phyloP scores from a whole-genome alignment of 2,329 filamentous ascomycete genomes.

The Bipolaris sorokiniana region DNA sequence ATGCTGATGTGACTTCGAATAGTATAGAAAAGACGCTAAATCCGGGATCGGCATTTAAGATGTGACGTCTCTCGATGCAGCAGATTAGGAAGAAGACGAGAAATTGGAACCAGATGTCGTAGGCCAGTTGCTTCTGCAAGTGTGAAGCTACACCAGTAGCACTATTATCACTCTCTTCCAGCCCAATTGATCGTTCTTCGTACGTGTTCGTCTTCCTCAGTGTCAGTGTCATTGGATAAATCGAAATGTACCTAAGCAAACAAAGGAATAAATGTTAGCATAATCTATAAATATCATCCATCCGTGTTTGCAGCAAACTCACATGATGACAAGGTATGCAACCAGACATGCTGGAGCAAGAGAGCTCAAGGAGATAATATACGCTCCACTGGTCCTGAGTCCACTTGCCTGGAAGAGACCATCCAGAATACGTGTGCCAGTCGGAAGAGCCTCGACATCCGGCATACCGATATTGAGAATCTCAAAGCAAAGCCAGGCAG shows the following conservation, averaged over 20 bases:
- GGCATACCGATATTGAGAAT: slow-evolving; percentile 68
- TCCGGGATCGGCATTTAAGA: slow-evolving; percentile 47
- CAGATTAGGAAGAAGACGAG: slow-evolving; percentile 66
- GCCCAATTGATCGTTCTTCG: slow-evolving; percentile 70
- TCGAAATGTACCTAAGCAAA: slow-evolving; percentile 58
- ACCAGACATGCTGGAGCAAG: slow-evolving; percentile 64
- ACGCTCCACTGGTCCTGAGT: slow-evolving; percentile 70
- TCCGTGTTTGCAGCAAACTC: neutral
- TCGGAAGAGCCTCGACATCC: slow-evolving; percentile 59
- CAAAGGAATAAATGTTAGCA: neutral
- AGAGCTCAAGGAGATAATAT: slow-evolving; percentile 65
- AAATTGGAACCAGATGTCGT: slow-evolving; percentile 71
- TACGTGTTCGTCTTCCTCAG: slow-evolving; percentile 75
- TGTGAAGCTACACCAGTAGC: slow-evolving; percentile 50
- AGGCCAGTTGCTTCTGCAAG: slow-evolving; percentile 67
- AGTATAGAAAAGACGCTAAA: slow-evolving; percentile 47
- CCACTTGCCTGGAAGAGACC: slow-evolving; percentile 68
- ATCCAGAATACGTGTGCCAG: slow-evolving; percentile 64
- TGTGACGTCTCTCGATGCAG: slow-evolving; percentile 65
- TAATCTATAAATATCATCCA: neutral
- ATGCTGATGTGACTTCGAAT: slow-evolving; percentile 64
- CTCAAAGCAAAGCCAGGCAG: slow-evolving; percentile 71
- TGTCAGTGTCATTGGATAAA: slow-evolving; percentile 67
- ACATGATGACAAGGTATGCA: slow-evolving; percentile 70
- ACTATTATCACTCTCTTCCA: slow-evolving; percentile 52